Conservation (phyloP, 1,284 basidiomycete species). For the Afroboletus lepidellus region DNA sequence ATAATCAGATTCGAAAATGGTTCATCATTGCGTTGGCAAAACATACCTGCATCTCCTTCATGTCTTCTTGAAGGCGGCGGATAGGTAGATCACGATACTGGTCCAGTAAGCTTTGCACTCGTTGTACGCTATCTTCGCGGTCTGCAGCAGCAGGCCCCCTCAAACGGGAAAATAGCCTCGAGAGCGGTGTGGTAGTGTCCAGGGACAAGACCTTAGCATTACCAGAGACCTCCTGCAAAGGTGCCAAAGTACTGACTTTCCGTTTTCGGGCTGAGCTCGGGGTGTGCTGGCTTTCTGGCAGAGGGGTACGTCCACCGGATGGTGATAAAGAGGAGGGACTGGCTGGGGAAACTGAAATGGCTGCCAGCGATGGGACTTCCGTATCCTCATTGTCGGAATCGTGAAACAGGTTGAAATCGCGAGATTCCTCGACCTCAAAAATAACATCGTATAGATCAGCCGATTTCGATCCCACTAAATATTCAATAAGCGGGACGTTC, state of each 20-base stretch:
- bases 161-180: conserved; percentile 27
- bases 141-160: conserved; percentile 18
- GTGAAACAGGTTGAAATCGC: conserved; percentile 50
- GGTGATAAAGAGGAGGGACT: conserved; percentile 14
- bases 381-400: conserved; percentile 43
- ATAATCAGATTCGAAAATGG: conserved; percentile 1
- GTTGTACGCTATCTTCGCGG: conserved; percentile 44
- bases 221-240: conserved; percentile 30
- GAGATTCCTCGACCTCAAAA: conserved; percentile 63
- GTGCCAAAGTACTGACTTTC: conserved; percentile 29
- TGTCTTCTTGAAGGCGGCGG: conserved; percentile 65
- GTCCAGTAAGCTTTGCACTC: conserved; percentile 60
- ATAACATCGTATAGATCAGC: conserved; percentile 72
- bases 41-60: conserved; percentile 74
- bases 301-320: not conserved
- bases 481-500: conserved; percentile 69
- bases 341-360: conserved; percentile 13
- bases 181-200: conserved; percentile 31
- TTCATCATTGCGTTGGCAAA: not conserved
- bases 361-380: conserved; percentile 8
- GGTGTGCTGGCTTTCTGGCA: conserved; percentile 13
- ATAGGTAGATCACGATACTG: conserved; percentile 62
- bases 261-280: conserved; percentile 20
- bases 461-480: conserved; percentile 62
- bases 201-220: conserved; percentile 31